Conservation (phyloP, 352 stramenopile species). For the Phytopythium helicoides region DNA sequence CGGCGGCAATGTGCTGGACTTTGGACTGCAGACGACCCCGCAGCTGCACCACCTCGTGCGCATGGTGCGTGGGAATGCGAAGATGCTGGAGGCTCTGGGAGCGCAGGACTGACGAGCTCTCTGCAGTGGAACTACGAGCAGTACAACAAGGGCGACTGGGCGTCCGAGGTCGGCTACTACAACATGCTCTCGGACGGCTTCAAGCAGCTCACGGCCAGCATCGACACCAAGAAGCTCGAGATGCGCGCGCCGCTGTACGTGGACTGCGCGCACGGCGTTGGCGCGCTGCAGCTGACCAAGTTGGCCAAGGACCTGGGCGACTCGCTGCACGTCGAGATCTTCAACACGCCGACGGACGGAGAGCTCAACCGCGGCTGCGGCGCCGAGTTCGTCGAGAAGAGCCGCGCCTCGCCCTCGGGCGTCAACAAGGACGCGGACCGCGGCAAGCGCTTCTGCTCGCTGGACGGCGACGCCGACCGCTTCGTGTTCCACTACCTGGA, state of each 20-base stretch:
- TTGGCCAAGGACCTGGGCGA: slow-evolving; percentile 77
- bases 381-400: slow-evolving; percentile 97
- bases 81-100: background rate
- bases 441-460: slow-evolving; percentile 87
- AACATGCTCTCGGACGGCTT: slow-evolving; percentile 94
- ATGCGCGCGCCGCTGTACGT: slow-evolving; percentile 84
- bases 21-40: slow-evolving; percentile 96
- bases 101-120: background rate
- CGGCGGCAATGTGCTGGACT: slow-evolving; percentile 90
- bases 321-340: slow-evolving; percentile 78
- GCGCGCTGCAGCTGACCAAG: slow-evolving; percentile 76
- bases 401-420: slow-evolving; percentile 70
- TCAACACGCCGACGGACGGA: slow-evolving; percentile 78
- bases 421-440: slow-evolving; percentile 63
- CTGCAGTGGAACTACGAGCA: slow-evolving; percentile 84
- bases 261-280: slow-evolving; percentile 93
- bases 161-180: slow-evolving; percentile 94
- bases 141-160: slow-evolving; percentile 87
- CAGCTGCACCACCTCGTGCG: slow-evolving; percentile 97
- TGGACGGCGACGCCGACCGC: slow-evolving; percentile 98
- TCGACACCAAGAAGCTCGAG: slow-evolving; percentile 82
- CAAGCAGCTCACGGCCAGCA: slow-evolving; percentile 79
- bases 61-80: slow-evolving; percentile 51
- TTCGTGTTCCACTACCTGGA: slow-evolving; percentile 97
- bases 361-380: slow-evolving; percentile 96